A percentile compares a stretch with the other conserved stretches of the same genome.
phyloP scores from a whole-genome alignment of 1,284 basidiomycete species.

The Ceratobasidium sp. region DNA sequence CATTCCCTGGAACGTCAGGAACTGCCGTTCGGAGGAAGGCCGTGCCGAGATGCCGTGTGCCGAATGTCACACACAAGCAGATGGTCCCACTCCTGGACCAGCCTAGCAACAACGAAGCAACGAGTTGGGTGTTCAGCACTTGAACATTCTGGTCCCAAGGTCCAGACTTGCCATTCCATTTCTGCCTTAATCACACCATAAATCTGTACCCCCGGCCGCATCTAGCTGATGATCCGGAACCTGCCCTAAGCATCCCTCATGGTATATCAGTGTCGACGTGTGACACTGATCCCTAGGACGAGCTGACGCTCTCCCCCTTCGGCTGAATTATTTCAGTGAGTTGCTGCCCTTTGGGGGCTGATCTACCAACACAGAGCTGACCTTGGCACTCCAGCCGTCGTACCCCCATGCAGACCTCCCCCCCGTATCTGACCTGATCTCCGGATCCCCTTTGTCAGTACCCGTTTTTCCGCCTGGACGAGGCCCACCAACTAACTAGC shows the following conservation, averaged over 20 bases:
- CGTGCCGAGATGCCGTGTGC: no score
- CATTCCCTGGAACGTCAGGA: no score
- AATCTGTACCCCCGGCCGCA: neutral
- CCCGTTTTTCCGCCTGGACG: neutral
- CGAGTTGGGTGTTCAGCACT: no score
- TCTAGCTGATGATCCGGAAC: neutral
- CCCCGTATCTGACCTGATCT: neutral
- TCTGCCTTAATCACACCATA: neutral
- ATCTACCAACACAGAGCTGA: no score
- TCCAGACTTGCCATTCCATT: neutral
- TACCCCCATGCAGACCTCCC: neutral
- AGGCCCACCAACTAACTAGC: neutral
- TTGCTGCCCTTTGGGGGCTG: neutral
- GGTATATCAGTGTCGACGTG: neutral
- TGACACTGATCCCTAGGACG: neutral
- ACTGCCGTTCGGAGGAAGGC: no score
- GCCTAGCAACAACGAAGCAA: no score
- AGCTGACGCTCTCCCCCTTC: constrained; percentile 1
- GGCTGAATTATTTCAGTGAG: neutral
- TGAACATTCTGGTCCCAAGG: no score
- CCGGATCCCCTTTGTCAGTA: no score
- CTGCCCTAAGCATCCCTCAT: constrained; percentile 12
- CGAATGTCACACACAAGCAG: no score
- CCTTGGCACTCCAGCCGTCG: no score
- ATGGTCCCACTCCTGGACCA: no score